Conservation (phyloP, 176 grass and related monocot genomes). For the Tuctoria greenei region DNA sequence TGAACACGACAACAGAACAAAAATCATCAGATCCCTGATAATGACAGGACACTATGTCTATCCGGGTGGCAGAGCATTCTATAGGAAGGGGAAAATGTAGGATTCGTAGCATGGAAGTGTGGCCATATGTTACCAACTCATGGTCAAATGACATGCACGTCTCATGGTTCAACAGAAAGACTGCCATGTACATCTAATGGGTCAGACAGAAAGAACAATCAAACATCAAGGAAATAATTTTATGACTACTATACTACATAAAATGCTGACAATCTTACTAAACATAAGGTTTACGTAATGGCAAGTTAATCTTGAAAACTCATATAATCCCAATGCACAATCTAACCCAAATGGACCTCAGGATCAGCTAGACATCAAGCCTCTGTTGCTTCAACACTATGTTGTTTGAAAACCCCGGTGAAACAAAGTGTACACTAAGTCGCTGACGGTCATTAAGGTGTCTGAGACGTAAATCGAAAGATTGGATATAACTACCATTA, state of each 20-base stretch:
- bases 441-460: background rate
- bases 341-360: no score
- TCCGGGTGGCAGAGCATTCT: conserved; percentile 21
- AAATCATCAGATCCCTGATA: conserved; percentile 27
- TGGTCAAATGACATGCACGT: background rate
- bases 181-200: background rate
- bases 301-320: background rate
- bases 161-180: background rate
- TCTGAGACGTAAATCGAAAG: background rate
- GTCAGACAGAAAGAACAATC: background rate
- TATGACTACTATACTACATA: background rate
- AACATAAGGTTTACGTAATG: background rate
- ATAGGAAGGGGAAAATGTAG: conserved; percentile 15
- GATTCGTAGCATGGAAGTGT: background rate
- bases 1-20: conserved; percentile 30
- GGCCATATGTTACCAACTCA: background rate
- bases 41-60: conserved; percentile 24
- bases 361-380: background rate
- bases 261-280: background rate
- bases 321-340: background rate
- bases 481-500: no score
- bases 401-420: background rate
- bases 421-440: conserved; percentile 4
- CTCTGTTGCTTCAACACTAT: background rate
- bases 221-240: background rate